phyloP scores from a whole-genome alignment of 2,329 filamentous ascomycete species.

The Ophiostoma tasmaniense region DNA sequence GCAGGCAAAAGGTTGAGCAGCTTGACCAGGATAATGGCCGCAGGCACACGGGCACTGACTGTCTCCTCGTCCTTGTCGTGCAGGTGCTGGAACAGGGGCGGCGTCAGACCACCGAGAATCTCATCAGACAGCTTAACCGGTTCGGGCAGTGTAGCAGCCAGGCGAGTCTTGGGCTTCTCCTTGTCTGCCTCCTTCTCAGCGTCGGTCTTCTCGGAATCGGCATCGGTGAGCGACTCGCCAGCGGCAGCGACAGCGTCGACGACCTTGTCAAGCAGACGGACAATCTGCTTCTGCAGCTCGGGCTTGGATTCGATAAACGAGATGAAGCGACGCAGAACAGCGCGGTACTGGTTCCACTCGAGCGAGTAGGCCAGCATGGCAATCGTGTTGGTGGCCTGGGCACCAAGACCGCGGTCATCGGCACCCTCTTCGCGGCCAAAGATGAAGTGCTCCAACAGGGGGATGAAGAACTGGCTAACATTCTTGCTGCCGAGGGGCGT shows the following conservation, averaged over 20 bases:
- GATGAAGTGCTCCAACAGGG: conserved; percentile 87
- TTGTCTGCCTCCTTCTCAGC: conserved; percentile 20
- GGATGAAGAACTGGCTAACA: conserved; percentile 78
- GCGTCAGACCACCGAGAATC: conserved; percentile 65
- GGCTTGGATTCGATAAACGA: conserved; percentile 72
- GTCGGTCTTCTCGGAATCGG: not conserved
- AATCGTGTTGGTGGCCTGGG: conserved; percentile 77
- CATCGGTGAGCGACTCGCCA: conserved; percentile 23
- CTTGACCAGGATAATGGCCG: conserved; percentile 82
- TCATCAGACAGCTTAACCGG: conserved; percentile 61
- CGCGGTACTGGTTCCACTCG: conserved; percentile 85
- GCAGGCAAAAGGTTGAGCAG: conserved; percentile 71
- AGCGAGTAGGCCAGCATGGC: conserved; percentile 65
- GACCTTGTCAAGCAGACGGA: conserved; percentile 71
- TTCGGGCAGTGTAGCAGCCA: conserved; percentile 59
- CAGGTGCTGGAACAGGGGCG: conserved; percentile 72
- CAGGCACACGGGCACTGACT: conserved; percentile 84
- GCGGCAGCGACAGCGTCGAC: conserved; percentile 65
- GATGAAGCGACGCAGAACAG: conserved; percentile 74
- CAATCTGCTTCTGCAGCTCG: conserved; percentile 76
- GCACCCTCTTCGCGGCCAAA: conserved; percentile 65
- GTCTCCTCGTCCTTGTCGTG: conserved; percentile 93
- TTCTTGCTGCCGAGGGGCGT: conserved; percentile 62
- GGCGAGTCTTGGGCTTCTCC: conserved; percentile 28
- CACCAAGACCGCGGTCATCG: conserved; percentile 78